phyloP scores from a whole-genome alignment of 2,329 filamentous ascomycete genomes.

The Coleophoma eucalyptorum region DNA sequence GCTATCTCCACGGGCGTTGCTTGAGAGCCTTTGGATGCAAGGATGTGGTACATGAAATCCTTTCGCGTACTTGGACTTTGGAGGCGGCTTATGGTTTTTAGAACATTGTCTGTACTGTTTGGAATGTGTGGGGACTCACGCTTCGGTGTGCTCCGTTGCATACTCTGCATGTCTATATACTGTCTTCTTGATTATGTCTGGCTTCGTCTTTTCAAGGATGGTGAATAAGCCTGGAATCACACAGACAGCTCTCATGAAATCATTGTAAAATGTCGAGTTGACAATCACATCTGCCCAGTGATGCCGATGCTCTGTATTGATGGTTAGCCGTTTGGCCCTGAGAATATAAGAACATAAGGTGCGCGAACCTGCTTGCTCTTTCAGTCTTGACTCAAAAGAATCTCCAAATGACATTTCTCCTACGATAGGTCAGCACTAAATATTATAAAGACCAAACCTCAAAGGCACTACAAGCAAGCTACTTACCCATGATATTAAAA shows the following conservation, averaged over 20 bases:
- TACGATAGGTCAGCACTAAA: neutral
- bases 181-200: slow-evolving; percentile 11
- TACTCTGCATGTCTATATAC: slow-evolving; percentile 14
- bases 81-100: slow-evolving; percentile 5
- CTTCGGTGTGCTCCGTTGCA: slow-evolving; percentile 14
- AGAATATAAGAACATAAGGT: neutral
- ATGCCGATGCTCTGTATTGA: slow-evolving; percentile 11
- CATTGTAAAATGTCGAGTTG: slow-evolving; percentile 17
- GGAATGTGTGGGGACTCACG: slow-evolving; percentile 4
- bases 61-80: slow-evolving; percentile 7
- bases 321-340: neutral
- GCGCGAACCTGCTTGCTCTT: slow-evolving; percentile 8
- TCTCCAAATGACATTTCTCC: slow-evolving; percentile 16
- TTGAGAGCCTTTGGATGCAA: slow-evolving; percentile 10
- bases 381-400: slow-evolving; percentile 11
- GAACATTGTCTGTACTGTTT: neutral
- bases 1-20: slow-evolving; percentile 13
- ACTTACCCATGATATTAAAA: slow-evolving; percentile 15
- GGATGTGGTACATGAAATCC: slow-evolving; percentile 16
- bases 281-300: slow-evolving; percentile 18
- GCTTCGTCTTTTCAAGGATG: slow-evolving; percentile 9
- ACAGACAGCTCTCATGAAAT: slow-evolving; percentile 16
- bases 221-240: slow-evolving; percentile 12
- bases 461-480: neutral
- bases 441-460: neutral